Evolutionary conservation across 179 eudicot species (phyloP), one percentile per base, ranked within the genome.

Genomic region (Gypsophila paniculata): DNA sequence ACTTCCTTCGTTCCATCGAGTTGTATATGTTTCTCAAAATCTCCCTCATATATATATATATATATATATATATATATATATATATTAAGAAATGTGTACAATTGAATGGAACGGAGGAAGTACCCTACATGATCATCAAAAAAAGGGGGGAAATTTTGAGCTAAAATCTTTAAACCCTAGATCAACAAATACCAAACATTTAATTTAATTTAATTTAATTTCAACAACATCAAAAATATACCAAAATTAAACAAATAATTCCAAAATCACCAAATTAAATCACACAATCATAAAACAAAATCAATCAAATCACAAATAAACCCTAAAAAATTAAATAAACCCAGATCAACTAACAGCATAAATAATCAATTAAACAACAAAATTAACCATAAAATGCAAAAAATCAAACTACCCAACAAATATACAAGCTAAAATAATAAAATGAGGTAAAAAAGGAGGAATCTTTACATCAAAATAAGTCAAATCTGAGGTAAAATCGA

Each of bases 301-400:
- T 57, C 34, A 39, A 29, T 42, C 11, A 42, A 42, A 42, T 6
- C 46, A 42, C 46, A 42, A 42, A 42, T 6, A 42, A 2, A 42
- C 8, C 8, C 8, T 6, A 42, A 42, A 42, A 42, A 42, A 42
- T 42, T 8, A 42, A 42, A 14, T 9, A 58, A 67, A 61, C 70
- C 76, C 73, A 77, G 62, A 68, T 67, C 69, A 73, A 73, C 13
- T 12, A 5, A 73, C 72, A 38, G 5, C 62, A 72, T 7, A 52
- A 67, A 25, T 58, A 18, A 3, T 46, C 42, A 51, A 60, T 59
- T 10, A 49, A 4, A 17, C 52, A 6, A 36, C 18, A 39, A n/a
- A 59, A 11, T 15, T 11, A 48, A 13, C 57, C 69, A 54, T 59
- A 14, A 67, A 59, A 32, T 51, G 51, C 68, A 59, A 48, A 60